Percentiles rank a stretch among this genome's conserved stretches.
These are phyloP conservation scores for Parasitella parasitica DNA, from an alignment of 371 early-diverging fungal species.

Conservation along the genomic window DNA sequence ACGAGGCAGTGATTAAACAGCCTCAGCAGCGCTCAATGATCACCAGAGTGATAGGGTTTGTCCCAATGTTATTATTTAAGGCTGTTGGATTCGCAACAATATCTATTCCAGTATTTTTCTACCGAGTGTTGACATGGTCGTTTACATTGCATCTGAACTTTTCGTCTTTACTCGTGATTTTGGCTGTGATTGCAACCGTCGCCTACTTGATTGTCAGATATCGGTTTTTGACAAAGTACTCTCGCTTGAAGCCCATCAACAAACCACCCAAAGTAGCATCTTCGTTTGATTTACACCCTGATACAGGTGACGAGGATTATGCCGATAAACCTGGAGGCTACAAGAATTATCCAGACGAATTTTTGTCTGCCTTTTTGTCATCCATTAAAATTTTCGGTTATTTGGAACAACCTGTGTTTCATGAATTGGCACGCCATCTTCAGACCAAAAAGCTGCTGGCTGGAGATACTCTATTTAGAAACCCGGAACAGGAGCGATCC, in stretches of 20 bases:
- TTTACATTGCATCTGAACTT: slow-evolving; percentile 70
- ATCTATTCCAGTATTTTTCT: slow-evolving; percentile 56
- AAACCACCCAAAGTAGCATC: slow-evolving; percentile 52
- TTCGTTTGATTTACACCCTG: slow-evolving; percentile 82
- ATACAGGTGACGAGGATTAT: slow-evolving; percentile 65
- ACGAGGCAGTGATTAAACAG: background rate
- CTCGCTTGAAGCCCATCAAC: slow-evolving; percentile 63
- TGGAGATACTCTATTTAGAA: slow-evolving; percentile 83
- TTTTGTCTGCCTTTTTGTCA: slow-evolving; percentile 80
- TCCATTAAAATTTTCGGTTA: slow-evolving; percentile 97
- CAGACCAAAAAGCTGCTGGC: slow-evolving; percentile 84
- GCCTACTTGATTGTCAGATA: slow-evolving; percentile 70
- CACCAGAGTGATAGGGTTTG: slow-evolving; percentile 22
- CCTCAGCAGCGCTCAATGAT: slow-evolving; percentile 35
- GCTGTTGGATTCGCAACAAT: slow-evolving; percentile 58
- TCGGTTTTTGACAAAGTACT: slow-evolving; percentile 75
- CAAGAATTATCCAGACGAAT: slow-evolving; percentile 78
- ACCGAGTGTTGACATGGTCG: slow-evolving; percentile 66
- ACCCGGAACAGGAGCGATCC: slow-evolving; percentile 71
- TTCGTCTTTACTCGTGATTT: slow-evolving; percentile 53
- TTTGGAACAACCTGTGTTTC: slow-evolving; percentile 94
- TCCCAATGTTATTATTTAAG: slow-evolving; percentile 48
- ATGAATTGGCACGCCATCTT: slow-evolving; percentile 86
- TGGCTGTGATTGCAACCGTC: slow-evolving; percentile 35
- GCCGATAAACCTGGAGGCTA: slow-evolving; percentile 29